Conservation (phyloP, 352 stramenopile species). For the Globisporangium polare region DNA sequence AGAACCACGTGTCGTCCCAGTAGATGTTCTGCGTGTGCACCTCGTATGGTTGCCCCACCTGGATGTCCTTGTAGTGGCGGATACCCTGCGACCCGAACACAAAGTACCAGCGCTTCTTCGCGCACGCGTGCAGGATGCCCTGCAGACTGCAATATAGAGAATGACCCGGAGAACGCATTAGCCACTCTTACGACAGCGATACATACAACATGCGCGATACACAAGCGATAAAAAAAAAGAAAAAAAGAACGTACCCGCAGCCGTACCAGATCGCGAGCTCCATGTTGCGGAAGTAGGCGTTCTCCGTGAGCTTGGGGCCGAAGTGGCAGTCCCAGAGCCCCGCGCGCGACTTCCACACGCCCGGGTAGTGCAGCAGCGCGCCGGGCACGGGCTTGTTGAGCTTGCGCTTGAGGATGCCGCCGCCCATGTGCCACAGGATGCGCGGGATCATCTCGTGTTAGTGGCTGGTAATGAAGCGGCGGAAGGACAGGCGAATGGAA, state of each 20-base stretch:
- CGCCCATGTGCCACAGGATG: conserved; percentile 69
- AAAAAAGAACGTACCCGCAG: conserved; percentile 37
- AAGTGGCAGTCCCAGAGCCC: conserved; percentile 60
- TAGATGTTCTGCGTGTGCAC: conserved; percentile 67
- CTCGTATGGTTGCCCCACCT: conserved; percentile 49
- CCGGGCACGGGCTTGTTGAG: conserved; percentile 36
- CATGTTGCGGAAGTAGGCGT: conserved; percentile 71
- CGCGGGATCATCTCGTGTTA: conserved; percentile 44
- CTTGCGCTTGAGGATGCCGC: conserved; percentile 43
- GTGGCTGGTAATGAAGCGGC: background rate
- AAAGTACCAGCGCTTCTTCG: conserved; percentile 61
- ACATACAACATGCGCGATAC: background rate
- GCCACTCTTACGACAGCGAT: background rate
- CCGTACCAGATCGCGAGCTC: conserved; percentile 71
- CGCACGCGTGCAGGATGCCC: conserved; percentile 52
- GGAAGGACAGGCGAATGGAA: too few species aligned
- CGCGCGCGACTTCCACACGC: conserved; percentile 53
- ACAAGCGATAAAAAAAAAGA: background rate
- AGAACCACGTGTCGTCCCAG: conserved; percentile 74
- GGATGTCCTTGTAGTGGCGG: conserved; percentile 55
- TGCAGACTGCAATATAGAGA: conserved; percentile 26
- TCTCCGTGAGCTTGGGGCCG: conserved; percentile 44
- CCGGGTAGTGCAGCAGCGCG: conserved; percentile 48
- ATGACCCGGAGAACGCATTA: background rate
- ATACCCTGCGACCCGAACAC: conserved; percentile 68